Percentiles rank a stretch among this genome's conserved stretches.
These are phyloP conservation scores for Geoglossum cookeanum DNA, from an alignment of 2,329 filamentous ascomycete species.

Conservation along the genomic window DNA sequence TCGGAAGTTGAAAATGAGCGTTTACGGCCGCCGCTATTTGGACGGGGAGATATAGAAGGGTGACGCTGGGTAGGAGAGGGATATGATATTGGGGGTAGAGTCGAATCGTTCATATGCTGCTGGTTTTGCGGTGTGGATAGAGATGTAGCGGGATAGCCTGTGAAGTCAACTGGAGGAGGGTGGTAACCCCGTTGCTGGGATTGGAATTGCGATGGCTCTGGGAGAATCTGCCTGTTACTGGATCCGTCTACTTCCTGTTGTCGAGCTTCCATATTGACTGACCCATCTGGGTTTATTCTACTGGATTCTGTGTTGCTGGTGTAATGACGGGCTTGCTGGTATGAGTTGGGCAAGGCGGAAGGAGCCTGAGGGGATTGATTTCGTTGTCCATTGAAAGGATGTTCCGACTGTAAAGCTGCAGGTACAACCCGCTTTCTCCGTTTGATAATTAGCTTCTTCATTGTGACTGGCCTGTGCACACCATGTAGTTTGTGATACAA, in stretches of 20 bases:
- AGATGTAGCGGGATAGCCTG: constrained; percentile 19
- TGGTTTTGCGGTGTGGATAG: constrained; percentile 20
- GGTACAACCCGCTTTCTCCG: constrained; percentile 86
- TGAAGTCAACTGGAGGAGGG: constrained; percentile 31
- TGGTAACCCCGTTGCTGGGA: constrained; percentile 19
- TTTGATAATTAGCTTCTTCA: constrained; percentile 98
- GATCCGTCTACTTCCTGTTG: neutral
- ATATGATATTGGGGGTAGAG: constrained; percentile 6
- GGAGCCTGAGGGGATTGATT: constrained; percentile 23
- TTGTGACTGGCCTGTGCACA: constrained; percentile 80
- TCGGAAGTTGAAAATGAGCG: constrained; percentile 46
- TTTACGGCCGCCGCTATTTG: constrained; percentile 30
- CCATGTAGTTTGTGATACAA: constrained; percentile 94
- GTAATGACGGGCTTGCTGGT: constrained; percentile 9
- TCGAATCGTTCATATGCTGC: constrained; percentile 19
- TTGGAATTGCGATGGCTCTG: neutral
- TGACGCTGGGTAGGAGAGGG: constrained; percentile 4
- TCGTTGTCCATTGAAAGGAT: constrained; percentile 18
- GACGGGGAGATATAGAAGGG: constrained; percentile 2
- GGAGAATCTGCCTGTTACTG: neutral
- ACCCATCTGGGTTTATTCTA: neutral
- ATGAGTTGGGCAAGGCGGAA: constrained; percentile 23
- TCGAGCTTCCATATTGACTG: constrained; percentile 5
- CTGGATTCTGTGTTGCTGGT: constrained; percentile 3
- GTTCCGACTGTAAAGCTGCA: constrained; percentile 31